Base-by-base conservation (phyloP, 2,329 filamentous ascomycete species). In the Shiraia bambusicola region DNA sequence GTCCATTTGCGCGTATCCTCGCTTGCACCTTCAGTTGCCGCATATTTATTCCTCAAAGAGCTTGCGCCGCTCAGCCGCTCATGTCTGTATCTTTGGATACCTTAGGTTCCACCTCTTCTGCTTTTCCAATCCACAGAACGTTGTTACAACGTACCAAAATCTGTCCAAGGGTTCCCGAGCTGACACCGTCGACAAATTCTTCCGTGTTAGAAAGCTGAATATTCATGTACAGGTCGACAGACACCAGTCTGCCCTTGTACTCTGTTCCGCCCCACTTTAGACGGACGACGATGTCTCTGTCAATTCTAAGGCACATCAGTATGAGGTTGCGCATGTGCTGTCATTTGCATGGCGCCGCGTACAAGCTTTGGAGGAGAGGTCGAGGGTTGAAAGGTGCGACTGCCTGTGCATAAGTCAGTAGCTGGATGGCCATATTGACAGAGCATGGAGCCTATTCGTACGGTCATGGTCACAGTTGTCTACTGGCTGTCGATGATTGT, bases 221-320 rank as follows among this genome's bases (percentile, higher is more conserved):
- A 76, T 98, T 98, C 92, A 98, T 97, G 77, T 98, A 98, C 66
- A 87, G 90, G 75, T 98, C 93, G 65, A 95, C 88, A 61, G 87
- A 92, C 65, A 95, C 87, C 50, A 98, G 82, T 54, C 82, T 82
- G 68, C 93, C 93, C 71, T 92, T 94, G 81, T 98, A 98, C 72
- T 98, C 93, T 46, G 89, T 93, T 72, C 96, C 86, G 59, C 89
- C 90, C 93, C 93, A 98, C 80, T 98, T 98, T 53, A 98, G 81
- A 61, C 91, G 88, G 52, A 98, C 87, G 51, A 91, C 78, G 65
- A 98, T 84, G 64, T 92, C 82, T 70, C 94, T 87, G 76, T 94
- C 87, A 73, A 98, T 87, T 52, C 86, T 90, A 53, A 16, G 40
- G 11, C 7, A 13, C 10, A 38, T 61, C 40, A 59, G 51, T 37